Percentiles rank a stretch among this genome's conserved stretches.
phyloP scores from a whole-genome alignment of 345 rosid species.

The Eutrema heterophyllum region DNA sequence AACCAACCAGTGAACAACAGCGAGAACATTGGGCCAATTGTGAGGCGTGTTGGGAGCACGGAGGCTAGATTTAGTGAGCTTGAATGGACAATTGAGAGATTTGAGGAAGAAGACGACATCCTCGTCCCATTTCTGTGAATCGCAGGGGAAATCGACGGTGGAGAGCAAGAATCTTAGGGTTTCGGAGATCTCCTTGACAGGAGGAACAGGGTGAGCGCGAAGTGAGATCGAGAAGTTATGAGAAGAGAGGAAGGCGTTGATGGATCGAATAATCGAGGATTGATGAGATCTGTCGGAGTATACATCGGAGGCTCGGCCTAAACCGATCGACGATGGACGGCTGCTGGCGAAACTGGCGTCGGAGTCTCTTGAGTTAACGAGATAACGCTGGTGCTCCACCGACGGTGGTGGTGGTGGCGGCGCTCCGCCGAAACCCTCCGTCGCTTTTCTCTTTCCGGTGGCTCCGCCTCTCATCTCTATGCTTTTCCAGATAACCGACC shows the following conservation, averaged over 20 bases:
- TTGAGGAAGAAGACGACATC: constrained; percentile 53
- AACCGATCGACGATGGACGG: constrained; percentile 73
- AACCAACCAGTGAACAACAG: constrained; percentile 71
- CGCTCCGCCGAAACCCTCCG: constrained; percentile 16
- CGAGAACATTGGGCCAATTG: constrained; percentile 81
- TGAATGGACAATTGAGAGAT: constrained; percentile 59
- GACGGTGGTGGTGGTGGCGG: constrained; percentile 28
- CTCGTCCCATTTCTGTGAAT: constrained; percentile 45
- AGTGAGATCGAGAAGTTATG: constrained; percentile 44
- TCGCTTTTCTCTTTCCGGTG: constrained; percentile 22
- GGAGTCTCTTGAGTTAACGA: constrained; percentile 58
- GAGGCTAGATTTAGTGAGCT: constrained; percentile 67
- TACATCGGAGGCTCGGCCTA: constrained; percentile 47
- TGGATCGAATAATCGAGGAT: constrained; percentile 44
- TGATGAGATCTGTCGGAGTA: constrained; percentile 58
- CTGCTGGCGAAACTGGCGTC: constrained; percentile 89
- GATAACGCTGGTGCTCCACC: constrained; percentile 25
- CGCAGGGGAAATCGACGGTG: constrained; percentile 44
- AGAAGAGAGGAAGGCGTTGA: constrained; percentile 63
- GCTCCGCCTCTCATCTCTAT: constrained; percentile 36
- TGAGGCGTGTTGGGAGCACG: constrained; percentile 84
- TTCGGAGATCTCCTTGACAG: constrained; percentile 60
- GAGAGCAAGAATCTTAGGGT: constrained; percentile 52
- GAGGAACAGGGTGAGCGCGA: constrained; percentile 43
- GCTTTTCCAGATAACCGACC: not conserved